Percentiles rank a stretch among this genome's conserved stretches.
Conservation (phyloP, 345 rosid species). For the Eucalyptus fibrosa region DNA sequence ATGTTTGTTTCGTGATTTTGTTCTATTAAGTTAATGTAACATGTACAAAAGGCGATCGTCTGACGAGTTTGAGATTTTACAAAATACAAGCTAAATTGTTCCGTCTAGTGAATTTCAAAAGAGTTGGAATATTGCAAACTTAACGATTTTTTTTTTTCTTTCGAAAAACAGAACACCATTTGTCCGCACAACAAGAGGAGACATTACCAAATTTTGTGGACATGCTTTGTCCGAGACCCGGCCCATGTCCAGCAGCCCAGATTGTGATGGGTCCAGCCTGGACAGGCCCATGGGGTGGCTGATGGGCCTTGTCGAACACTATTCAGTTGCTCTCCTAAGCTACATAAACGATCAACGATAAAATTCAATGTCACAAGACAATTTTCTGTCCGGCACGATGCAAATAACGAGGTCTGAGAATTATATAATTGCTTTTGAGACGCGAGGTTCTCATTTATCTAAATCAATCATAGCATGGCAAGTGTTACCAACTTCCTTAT, state of each 20-base stretch:
- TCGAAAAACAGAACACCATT: not conserved
- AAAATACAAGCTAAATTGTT: not conserved
- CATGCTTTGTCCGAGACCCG: not conserved
- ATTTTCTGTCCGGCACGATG: not conserved
- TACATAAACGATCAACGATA: not conserved
- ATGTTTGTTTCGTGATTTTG: not conserved
- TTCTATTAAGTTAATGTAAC: not conserved
- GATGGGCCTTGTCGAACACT: not conserved
- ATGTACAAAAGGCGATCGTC: accelerated
- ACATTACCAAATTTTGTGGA: not conserved
- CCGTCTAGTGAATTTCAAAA: not conserved
- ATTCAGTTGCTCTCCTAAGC: not conserved
- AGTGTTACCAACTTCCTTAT: not conserved
- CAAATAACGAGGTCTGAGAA: not conserved
- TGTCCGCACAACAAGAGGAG: not conserved
- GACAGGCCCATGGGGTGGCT: not conserved
- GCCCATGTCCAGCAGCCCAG: not conserved
- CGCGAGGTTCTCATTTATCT: not conserved
- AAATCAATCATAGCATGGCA: not conserved
- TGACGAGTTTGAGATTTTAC: not conserved
- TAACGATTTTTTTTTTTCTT: not conserved
- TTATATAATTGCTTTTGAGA: not conserved
- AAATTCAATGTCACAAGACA: not conserved
- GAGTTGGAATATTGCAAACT: not conserved
- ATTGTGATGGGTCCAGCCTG: not conserved